Base-by-base conservation (phyloP, 139 green algal genomes). In the Dunaliella primolecta region DNA sequence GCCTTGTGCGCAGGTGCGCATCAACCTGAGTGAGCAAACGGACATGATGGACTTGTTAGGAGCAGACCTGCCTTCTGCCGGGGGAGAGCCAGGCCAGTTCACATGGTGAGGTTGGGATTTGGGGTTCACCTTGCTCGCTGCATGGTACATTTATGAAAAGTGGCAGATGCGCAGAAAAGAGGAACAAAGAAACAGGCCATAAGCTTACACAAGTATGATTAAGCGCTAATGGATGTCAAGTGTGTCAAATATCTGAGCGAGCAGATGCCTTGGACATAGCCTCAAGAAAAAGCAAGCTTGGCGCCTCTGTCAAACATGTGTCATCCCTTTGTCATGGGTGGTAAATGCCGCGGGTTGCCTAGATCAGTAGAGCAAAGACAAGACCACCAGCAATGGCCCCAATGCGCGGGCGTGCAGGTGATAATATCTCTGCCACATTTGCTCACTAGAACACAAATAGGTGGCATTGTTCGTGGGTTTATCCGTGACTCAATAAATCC, bases 1-100 rank as follows among this genome's bases (percentile, higher is more conserved):
- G n/a, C n/a, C n/a, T n/a, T n/a, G n/a, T n/a, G n/a, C 75, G 72
- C 86, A 97, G 76, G 92, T 99, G 55, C 94, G 97, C 85, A 98
- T 99, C 89, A 99, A 99, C 90, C 90, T 99, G 72, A 94, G 88
- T 36, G 95, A 98, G 89, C 96, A 99, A 88, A 99, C 97, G 0
- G 97, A 99, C 91, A 99, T 99, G 95, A 98, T 98, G 94, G 97
- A 99, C 80, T 90, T 99, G 74, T 92, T 99, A 81, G 97, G 97
- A 0, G 95, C 97, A 0, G 97, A 99, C 84, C 91, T 99, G 83
- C 97, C 97, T 0, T 90, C 94, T 3, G 88, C 93, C 29, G 93
- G 93, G 2, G 97, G 96, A 35, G 87, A 86, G 29, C 89, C 93
- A 20, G 97, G 96, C 0, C 89, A 97, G 80, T 99, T 99, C 89